Evolutionary conservation across 176 grass and related monocot genomes (phyloP), one percentile per base, ranked within the genome.

Genomic region (Carex kokanica): DNA sequence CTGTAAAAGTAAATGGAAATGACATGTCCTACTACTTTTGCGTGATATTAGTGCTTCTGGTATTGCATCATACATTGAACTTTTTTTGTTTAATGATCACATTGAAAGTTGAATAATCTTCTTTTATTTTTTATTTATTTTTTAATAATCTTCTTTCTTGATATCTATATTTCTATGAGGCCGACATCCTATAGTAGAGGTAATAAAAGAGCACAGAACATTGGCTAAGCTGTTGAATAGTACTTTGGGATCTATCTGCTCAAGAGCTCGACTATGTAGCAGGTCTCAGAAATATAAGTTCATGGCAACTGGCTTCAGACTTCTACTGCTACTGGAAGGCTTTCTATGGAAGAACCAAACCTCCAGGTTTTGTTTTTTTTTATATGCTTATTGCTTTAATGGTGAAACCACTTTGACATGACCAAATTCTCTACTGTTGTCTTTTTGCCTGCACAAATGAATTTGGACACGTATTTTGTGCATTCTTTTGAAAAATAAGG

Each of bases 261-360:
- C 92, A 88, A 84, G 89, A 18, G 92, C 95, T 87, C 78, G 82
- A 55, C 81, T 93, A 78, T 90, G 92, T 83, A 83, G 58, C 47
- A 74, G 89, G 74, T 94, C 90, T 27, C 95, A 98, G 86, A 98
- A 93, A 81, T 95, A 98, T 83, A 91, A 78, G 86, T 95, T 87
- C 88, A 93, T 32, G 95, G 95, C 68, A 94, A 93, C 75, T 98
- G 95, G 95, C 95, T 98, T 88, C 95, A 98, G 60, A 95, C 90
- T 41, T 95, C 95, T 83, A 95, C 95, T 78, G 92, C 92, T 58
- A 98, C 95, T 72, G 95, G 95, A 52, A 88, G 95, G 60, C 88
- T 95, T 81, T 94, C 95, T 56, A 91, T 98, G 95, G 95, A 98
- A 84, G 95, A 98, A 69, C 95, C 92, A 82, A 98, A 98, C 86